phyloP scores from a whole-genome alignment of 257 asterid species.

The Solanum chaucha region DNA sequence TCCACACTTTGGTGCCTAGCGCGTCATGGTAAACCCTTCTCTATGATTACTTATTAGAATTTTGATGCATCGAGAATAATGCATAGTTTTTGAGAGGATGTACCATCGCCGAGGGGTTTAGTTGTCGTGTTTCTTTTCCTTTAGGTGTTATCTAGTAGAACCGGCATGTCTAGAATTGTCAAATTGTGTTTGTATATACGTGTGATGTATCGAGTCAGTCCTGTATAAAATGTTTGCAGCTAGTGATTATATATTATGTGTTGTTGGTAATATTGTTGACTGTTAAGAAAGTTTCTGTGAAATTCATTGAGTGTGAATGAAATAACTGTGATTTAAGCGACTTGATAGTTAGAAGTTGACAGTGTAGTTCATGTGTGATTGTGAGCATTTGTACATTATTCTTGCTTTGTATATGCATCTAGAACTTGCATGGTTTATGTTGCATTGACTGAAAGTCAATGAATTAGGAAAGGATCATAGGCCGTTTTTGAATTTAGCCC shows the following conservation, averaged over 20 bases:
- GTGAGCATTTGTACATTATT: not conserved
- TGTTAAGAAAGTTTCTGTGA: not conserved
- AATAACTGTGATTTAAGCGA: too few species aligned
- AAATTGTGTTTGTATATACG: not conserved
- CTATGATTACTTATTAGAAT: too few species aligned
- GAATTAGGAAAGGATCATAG: not conserved
- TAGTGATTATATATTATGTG: not conserved
- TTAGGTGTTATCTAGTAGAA: too few species aligned
- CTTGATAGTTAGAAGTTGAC: not conserved
- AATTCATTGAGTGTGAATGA: not conserved
- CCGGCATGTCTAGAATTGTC: not conserved
- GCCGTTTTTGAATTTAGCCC: not conserved
- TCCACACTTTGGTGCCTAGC: too few species aligned
- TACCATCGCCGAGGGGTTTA: too few species aligned
- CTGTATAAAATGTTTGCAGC: not conserved
- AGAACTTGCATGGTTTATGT: too few species aligned
- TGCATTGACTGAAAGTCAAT: too few species aligned
- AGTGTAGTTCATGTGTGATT: not conserved
- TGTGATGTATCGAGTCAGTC: not conserved
- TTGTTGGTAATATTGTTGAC: not conserved
- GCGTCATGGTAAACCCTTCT: too few species aligned
- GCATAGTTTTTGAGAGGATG: too few species aligned
- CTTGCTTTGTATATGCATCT: not conserved
- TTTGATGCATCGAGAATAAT: too few species aligned
- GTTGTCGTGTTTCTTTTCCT: too few species aligned